Evolutionary conservation across 1,284 basidiomycete genomes (phyloP).

Genomic region (Ustilago hordei): DNA sequence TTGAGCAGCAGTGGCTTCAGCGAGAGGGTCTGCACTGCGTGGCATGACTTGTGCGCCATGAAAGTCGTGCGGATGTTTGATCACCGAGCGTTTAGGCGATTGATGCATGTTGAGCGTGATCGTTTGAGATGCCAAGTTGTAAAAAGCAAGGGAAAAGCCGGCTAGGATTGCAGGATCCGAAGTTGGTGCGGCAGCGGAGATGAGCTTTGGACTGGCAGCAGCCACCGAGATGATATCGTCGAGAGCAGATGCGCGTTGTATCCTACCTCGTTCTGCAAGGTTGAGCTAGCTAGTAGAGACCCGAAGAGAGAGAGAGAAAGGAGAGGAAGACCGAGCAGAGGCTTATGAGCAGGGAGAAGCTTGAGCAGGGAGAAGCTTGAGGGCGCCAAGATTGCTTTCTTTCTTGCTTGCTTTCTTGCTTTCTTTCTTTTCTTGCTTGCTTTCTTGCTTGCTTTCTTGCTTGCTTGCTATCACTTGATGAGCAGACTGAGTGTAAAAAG

Average conservation of each 20-base stretch:
- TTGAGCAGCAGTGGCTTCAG: slow-evolving; percentile 23
- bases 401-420: too few relatives aligned
- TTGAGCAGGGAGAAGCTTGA: neutral
- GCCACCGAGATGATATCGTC: neutral
- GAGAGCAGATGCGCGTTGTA: neutral
- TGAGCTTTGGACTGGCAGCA: neutral
- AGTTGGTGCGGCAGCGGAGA: neutral
- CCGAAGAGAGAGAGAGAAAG: neutral
- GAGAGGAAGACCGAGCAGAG: neutral
- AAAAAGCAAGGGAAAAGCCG: neutral
- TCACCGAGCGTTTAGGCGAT: slow-evolving; percentile 59
- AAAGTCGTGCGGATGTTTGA: slow-evolving; percentile 63
- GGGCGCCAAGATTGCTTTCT: neutral
- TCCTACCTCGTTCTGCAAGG: neutral
- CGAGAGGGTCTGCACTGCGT: slow-evolving; percentile 45
- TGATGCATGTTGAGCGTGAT: slow-evolving; percentile 35
- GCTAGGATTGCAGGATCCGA: neutral
- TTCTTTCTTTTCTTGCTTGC: too few relatives aligned
- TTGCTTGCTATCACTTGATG: too few relatives aligned
- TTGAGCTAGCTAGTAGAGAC: neutral
- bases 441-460: too few relatives aligned
- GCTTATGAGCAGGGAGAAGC: neutral
- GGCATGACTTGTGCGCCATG: slow-evolving; percentile 59
- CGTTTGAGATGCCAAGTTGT: neutral
- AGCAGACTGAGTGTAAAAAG: neutral